These are phyloP conservation scores for Populus deltoides DNA, from an alignment of 345 rosid species.

Conservation along the genomic window DNA sequence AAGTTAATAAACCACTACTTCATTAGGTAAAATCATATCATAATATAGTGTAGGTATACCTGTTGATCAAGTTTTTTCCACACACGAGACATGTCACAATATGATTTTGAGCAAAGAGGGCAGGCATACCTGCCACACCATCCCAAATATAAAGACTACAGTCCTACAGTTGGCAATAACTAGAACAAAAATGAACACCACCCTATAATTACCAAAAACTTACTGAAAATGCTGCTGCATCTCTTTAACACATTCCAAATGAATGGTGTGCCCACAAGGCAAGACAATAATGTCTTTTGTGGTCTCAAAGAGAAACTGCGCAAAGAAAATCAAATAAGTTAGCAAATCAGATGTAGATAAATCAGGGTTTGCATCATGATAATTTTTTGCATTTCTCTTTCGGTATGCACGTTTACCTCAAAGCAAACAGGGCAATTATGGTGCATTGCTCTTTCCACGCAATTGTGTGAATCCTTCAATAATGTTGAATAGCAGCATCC, in stretches of 20 bases:
- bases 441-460: slow-evolving; percentile 73
- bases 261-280: slow-evolving; percentile 77
- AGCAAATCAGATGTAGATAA: neutral
- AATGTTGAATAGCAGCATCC: slow-evolving; percentile 61
- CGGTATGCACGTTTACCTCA: slow-evolving; percentile 34
- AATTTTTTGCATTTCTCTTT: neutral
- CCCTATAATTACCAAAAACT: slow-evolving; percentile 14
- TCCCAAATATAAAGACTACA: slow-evolving; percentile 3
- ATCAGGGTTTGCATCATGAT: neutral
- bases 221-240: slow-evolving; percentile 63
- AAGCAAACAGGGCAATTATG: slow-evolving; percentile 69
- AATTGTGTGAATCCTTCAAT: slow-evolving; percentile 53
- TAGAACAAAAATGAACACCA: neutral
- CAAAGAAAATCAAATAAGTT: neutral
- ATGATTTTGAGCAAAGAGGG: slow-evolving; percentile 60
- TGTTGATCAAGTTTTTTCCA: slow-evolving; percentile 52
- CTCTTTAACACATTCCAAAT: slow-evolving; percentile 64
- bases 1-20: neutral
- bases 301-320: slow-evolving; percentile 74
- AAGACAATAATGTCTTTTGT: slow-evolving; percentile 55
- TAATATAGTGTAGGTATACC: slow-evolving; percentile 16
- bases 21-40: neutral
- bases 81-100: slow-evolving; percentile 44
- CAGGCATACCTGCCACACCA: slow-evolving; percentile 50
- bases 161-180: neutral